Evolutionary conservation across 78 protist species (phyloP).

Genomic region (Dictyostelium discoideum): DNA sequence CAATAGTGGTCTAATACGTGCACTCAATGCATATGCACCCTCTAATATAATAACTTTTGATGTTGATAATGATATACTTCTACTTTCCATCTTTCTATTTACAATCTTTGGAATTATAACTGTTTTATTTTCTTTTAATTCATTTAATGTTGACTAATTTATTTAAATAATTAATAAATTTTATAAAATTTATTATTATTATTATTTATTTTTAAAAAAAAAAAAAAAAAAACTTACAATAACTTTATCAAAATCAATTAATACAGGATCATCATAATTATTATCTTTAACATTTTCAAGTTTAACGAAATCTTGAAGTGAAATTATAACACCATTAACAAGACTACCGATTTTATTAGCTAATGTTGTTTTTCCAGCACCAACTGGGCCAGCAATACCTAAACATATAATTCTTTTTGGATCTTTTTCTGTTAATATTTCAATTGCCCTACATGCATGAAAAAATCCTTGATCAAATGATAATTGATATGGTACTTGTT

Average conservation of each 20-base stretch:
- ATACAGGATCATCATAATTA: constrained; percentile 81
- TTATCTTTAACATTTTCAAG: constrained; percentile 74
- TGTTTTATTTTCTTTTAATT: constrained; percentile 48
- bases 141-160: constrained; percentile 46
- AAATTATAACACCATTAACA: constrained; percentile 55
- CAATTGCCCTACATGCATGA: constrained; percentile 68
- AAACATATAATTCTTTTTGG: constrained; percentile 50
- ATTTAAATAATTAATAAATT: neutral
- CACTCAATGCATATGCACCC: constrained; percentile 79
- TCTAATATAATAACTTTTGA: constrained; percentile 77
- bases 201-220: neutral
- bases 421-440: constrained; percentile 47
- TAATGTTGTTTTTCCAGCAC: constrained; percentile 82
- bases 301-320: constrained; percentile 76
- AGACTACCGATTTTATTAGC: constrained; percentile 57
- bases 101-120: constrained; percentile 61
- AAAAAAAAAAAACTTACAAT: constrained; percentile 35
- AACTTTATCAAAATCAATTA: constrained; percentile 65
- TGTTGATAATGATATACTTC: neutral
- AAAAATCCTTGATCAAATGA: constrained; percentile 81
- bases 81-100: constrained; percentile 52
- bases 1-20: constrained; percentile 43
- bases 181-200: neutral
- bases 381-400: constrained; percentile 87
- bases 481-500: constrained; percentile 56